phyloP scores from a whole-genome alignment of 1,284 basidiomycete genomes.

The Cronartium quercuum region DNA sequence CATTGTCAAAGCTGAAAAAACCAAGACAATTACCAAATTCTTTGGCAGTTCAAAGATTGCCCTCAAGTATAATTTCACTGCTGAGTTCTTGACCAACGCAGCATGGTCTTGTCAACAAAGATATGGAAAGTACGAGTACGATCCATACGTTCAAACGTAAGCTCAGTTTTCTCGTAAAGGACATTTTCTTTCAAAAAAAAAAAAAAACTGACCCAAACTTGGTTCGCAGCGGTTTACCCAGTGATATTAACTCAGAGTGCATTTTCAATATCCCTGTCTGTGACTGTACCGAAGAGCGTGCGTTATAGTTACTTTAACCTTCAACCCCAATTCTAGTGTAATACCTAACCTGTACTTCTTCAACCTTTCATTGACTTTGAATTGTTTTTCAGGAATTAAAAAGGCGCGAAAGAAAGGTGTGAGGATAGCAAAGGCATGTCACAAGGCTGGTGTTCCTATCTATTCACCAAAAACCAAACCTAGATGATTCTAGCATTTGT shows the following conservation, averaged over 20 bases:
- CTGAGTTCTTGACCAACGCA: constrained; percentile 18
- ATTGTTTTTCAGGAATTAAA: constrained; percentile 7
- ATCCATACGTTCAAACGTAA: constrained; percentile 30
- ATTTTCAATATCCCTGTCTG: constrained; percentile 33
- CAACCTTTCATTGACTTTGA: neutral
- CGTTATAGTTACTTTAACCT: neutral
- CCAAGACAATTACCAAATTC: constrained; percentile 24
- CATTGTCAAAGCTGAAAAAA: constrained; percentile 21
- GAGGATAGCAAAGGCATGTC: constrained; percentile 19
- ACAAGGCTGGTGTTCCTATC: constrained; percentile 23
- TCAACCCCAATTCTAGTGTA: neutral
- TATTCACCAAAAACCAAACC: neutral
- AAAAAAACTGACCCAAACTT: neutral
- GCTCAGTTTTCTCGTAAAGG: neutral
- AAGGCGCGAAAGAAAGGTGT: constrained; percentile 12
- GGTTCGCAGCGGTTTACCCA: constrained; percentile 7
- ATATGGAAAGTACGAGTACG: constrained; percentile 27
- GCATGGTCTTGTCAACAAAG: constrained; percentile 33
- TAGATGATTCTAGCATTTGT: neutral
- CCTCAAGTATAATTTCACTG: constrained; percentile 16
- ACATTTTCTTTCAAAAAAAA: neutral
- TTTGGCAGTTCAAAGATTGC: constrained; percentile 6
- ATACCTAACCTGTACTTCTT: neutral
- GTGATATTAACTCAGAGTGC: constrained; percentile 26
- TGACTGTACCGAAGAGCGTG: constrained; percentile 25